Conservation (phyloP, 1,284 basidiomycete species). For the Ustilago bromivora region DNA sequence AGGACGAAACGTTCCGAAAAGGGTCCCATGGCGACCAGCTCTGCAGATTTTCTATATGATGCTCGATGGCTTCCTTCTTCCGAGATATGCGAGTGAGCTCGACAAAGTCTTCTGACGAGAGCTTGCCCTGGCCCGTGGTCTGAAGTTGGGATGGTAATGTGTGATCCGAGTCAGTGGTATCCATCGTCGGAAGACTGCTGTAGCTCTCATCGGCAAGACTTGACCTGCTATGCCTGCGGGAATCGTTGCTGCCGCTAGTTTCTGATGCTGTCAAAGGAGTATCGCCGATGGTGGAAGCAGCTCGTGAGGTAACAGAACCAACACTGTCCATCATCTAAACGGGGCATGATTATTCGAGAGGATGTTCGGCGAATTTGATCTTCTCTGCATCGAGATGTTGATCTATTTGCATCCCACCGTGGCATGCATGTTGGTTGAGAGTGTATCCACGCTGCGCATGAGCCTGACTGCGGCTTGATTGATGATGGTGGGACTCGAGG, state of each 20-base stretch:
- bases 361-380: not conserved
- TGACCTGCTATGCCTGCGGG: not conserved
- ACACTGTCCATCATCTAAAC: constrained; percentile 6
- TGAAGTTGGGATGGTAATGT: not conserved
- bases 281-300: not conserved
- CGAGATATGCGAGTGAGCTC: constrained; percentile 45
- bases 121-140: constrained; percentile 4
- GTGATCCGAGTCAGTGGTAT: constrained; percentile 5
- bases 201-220: not conserved
- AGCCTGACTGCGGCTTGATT: not conserved
- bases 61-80: constrained; percentile 44
- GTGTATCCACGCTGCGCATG: not conserved
- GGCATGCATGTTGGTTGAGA: constrained; percentile 9
- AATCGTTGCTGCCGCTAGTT: not conserved
- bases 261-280: not conserved
- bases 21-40: constrained; percentile 37
- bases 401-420: constrained; percentile 9
- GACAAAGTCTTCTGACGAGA: constrained; percentile 41
- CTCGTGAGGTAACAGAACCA: not conserved
- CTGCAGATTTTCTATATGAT: constrained; percentile 21
- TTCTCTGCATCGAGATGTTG: not conserved
- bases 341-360: not conserved
- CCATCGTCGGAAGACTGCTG: not conserved
- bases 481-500: not conserved
- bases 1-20: constrained; percentile 24